phyloP scores from a whole-genome alignment of 139 green algal genomes.

The Chlamydomonas urium region DNA sequence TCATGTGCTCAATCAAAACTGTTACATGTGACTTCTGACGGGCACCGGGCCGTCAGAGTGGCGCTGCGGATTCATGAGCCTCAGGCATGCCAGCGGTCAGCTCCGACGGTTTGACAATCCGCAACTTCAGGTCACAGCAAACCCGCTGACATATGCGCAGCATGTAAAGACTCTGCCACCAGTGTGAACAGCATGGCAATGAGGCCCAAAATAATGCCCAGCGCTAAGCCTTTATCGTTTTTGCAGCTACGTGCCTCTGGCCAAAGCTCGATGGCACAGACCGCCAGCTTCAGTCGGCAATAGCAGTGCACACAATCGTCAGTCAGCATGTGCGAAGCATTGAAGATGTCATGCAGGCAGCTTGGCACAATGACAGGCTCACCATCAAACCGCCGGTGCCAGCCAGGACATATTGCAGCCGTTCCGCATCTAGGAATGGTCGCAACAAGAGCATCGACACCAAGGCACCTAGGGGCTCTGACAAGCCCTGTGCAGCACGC shows the following conservation, averaged over 20 bases:
- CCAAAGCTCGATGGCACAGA: slow-evolving; percentile 81
- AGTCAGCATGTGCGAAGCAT: neutral
- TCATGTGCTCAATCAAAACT: too few relatives aligned
- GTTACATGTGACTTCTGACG: too few relatives aligned
- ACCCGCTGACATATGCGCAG: too few relatives aligned
- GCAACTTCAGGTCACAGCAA: too few relatives aligned
- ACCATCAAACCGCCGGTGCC: slow-evolving; percentile 83
- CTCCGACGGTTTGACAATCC: too few relatives aligned
- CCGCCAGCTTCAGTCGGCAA: slow-evolving; percentile 62
- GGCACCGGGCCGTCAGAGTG: too few relatives aligned
- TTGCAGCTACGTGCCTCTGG: slow-evolving; percentile 75
- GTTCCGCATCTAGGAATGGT: slow-evolving; percentile 55
- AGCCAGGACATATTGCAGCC: slow-evolving; percentile 71
- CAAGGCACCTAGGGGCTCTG: slow-evolving; percentile 76
- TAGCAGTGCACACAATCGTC: too few relatives aligned
- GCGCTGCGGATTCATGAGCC: too few relatives aligned
- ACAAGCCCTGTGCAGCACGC: slow-evolving; percentile 55
- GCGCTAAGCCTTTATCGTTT: slow-evolving; percentile 47
- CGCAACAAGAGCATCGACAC: slow-evolving; percentile 66
- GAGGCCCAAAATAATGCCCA: slow-evolving; percentile 55
- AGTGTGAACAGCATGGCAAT: slow-evolving; percentile 77
- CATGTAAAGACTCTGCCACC: neutral
- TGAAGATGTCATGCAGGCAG: neutral
- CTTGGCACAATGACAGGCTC: neutral
- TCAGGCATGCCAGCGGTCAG: too few relatives aligned